Base-by-base conservation (phyloP, 345 rosid species). In the Hibiscus mutabilis region DNA sequence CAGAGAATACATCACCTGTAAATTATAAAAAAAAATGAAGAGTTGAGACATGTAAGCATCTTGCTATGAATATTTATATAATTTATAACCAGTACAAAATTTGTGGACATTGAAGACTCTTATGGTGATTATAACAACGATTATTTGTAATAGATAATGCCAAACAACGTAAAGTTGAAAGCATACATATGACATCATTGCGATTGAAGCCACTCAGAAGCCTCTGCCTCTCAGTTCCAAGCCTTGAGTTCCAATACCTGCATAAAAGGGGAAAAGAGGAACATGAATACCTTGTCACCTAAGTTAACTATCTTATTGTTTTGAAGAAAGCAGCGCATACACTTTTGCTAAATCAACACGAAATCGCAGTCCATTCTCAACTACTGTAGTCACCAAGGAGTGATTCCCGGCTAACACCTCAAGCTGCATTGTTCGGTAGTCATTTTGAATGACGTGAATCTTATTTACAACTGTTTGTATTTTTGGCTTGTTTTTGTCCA, bases 201-300 rank as follows among this genome's bases (percentile, higher is more conserved):
- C 59, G 83, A 49, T 84, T 80, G 74, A 93, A 89, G 68, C 81
- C 83, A 62, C 75, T 77, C 37, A 93, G 76, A 76, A 93, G 91
- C 72, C 91, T 87, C 74, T 82, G 98, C 81, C 98, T 86, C 76
- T 93, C 97, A 59, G 91, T 89, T 72, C 82, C 91, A 60, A 93
- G 93, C 82, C 92, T 89, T 11, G 98, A 91, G 80, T 87, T 93
- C 98, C 98, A 93, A 81, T 89, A 93, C 69, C 98, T 84, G 87
- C 82, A 80, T 40, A 75, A 7, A 19, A n/a, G 57, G 72, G 68
- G 57, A 13, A 64, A 21, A 69, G 49, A 49, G 49, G n/a, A 47
- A 51, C 56, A 62, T 72, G 60, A 61, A 53, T 22, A 21, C 57
- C 25, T 44, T 44, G 40, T 12, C 49, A 31, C 33, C 69, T 25